Evolutionary conservation across 1,284 basidiomycete genomes (phyloP).

Genomic region (Ceratobasidium theobromae): DNA sequence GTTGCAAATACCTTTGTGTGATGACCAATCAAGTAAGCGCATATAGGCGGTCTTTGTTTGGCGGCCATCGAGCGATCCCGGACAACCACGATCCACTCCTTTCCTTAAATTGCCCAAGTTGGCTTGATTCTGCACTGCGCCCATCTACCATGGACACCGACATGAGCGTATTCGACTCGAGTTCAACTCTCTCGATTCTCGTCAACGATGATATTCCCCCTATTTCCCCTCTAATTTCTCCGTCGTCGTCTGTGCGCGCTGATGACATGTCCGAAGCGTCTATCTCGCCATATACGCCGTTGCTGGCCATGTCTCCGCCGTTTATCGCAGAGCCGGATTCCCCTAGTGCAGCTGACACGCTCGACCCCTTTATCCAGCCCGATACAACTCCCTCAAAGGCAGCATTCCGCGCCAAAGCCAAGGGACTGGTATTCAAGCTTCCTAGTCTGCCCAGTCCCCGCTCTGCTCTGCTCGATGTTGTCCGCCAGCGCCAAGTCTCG

Average conservation of each 20-base stretch:
- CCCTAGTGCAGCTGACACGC: background rate
- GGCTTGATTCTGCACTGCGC: background rate
- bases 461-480: background rate
- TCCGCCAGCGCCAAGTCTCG: constrained; percentile 7
- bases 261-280: constrained; percentile 12
- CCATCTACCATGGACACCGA: background rate
- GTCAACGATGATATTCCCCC: constrained; percentile 4
- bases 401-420: constrained; percentile 3
- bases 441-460: background rate
- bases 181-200: background rate
- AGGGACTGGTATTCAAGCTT: constrained; percentile 8
- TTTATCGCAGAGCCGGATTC: no score
- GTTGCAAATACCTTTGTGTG: no score
- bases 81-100: no score
- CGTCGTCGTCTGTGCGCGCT: background rate
- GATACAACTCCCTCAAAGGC: background rate
- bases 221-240: background rate
- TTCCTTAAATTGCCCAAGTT: no score
- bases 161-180: background rate
- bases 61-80: background rate
- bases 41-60: no score
- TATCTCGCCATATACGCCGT: constrained; percentile 1
- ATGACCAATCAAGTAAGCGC: no score
- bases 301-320: background rate
- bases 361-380: background rate